phyloP scores from a whole-genome alignment of 768 basidiomycete genomes.

The Agaricus blazei region DNA sequence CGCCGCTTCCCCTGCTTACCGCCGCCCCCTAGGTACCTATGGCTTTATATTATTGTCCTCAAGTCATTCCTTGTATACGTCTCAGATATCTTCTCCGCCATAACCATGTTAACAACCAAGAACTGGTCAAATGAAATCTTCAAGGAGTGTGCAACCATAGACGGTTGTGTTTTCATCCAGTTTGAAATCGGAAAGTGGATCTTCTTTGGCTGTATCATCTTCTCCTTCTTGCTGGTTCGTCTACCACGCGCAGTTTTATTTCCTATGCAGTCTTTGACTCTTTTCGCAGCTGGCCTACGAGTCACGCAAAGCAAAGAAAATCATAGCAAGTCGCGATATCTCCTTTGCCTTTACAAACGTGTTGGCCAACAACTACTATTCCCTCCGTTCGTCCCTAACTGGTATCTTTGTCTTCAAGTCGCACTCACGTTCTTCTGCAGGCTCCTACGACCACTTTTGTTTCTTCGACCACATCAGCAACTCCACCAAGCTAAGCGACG shows the following conservation, averaged over 20 bases:
- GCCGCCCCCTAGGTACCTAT: slow-evolving; percentile 66
- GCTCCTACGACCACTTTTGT: slow-evolving; percentile 96
- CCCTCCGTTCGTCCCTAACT: slow-evolving; percentile 62
- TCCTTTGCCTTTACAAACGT: slow-evolving; percentile 98
- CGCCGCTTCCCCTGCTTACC: slow-evolving; percentile 1
- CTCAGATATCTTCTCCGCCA: slow-evolving; percentile 95
- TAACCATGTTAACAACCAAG: slow-evolving; percentile 90
- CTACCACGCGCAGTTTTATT: slow-evolving; percentile 5
- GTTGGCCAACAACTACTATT: slow-evolving; percentile 96
- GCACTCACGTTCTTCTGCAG: slow-evolving; percentile 31
- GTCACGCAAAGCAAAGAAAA: slow-evolving; percentile 85
- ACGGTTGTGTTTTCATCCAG: slow-evolving; percentile 79
- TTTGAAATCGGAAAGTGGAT: slow-evolving; percentile 93
- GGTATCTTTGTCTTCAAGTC: slow-evolving; percentile 7
- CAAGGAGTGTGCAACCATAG: slow-evolving; percentile 55
- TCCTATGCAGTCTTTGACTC: not conserved
- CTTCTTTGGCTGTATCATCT: slow-evolving; percentile 97
- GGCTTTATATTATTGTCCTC: slow-evolving; percentile 89
- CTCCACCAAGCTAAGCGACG: slow-evolving; percentile 94
- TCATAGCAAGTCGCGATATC: slow-evolving; percentile 93
- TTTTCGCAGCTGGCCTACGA: slow-evolving; percentile 74
- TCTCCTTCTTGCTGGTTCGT: slow-evolving; percentile 90
- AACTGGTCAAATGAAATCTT: slow-evolving; percentile 93
- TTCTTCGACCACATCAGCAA: slow-evolving; percentile 96
- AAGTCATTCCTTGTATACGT: slow-evolving; percentile 96